phyloP scores from a whole-genome alignment of 139 green algal genomes.

The Asterochloris erici region DNA sequence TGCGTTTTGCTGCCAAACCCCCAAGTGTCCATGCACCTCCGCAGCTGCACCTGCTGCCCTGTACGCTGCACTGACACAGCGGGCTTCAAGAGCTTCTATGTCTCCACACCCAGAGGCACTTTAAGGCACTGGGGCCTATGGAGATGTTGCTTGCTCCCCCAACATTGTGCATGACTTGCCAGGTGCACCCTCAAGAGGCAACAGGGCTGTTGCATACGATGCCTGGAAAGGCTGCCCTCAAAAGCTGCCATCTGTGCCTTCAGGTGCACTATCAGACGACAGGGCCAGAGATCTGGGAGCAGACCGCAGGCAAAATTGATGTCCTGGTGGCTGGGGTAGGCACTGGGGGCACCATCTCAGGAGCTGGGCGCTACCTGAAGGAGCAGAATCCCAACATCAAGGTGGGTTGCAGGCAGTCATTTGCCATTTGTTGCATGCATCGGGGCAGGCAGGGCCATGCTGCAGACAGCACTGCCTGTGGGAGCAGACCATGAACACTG shows the following conservation, averaged over 20 bases:
- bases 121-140: no score
- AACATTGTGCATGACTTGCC: not conserved
- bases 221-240: no score
- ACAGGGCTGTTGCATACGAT: no score
- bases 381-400: conserved; percentile 63
- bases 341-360: conserved; percentile 91
- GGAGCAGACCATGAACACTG: not conserved
- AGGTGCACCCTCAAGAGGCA: not conserved
- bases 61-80: no score
- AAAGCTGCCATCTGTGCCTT: no score
- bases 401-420: conserved; percentile 20
- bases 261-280: conserved; percentile 91
- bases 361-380: conserved; percentile 74
- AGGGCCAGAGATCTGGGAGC: conserved; percentile 92
- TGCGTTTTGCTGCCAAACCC: no score
- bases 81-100: no score
- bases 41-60: no score
- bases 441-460: not conserved
- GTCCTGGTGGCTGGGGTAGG: conserved; percentile 70
- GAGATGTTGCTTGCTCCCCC: no score
- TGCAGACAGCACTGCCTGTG: no score
- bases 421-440: not conserved
- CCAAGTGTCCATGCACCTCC: no score
- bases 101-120: no score
- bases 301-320: conserved; percentile 75